These are phyloP conservation scores for Nannochloropsis salina DNA, from an alignment of 108 stramenopile species.

Conservation along the genomic window DNA sequence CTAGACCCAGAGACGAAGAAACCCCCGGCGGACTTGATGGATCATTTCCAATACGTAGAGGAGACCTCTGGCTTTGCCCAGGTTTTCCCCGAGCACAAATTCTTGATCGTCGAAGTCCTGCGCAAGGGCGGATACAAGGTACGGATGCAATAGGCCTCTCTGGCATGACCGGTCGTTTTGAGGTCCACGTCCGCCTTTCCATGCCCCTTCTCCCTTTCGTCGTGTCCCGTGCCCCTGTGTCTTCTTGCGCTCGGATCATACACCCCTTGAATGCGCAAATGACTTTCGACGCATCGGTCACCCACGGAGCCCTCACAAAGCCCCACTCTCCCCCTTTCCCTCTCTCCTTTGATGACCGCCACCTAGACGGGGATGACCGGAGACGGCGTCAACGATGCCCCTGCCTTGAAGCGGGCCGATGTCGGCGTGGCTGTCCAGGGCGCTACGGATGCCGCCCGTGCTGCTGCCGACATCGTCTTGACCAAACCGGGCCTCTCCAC, in stretches of 20 bases:
- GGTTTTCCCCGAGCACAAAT: constrained; percentile 75
- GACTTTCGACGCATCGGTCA: too few species aligned
- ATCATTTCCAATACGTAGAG: background rate
- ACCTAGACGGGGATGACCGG: constrained; percentile 71
- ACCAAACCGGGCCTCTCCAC: constrained; percentile 69
- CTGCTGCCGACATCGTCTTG: constrained; percentile 74
- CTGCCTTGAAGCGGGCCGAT: constrained; percentile 73
- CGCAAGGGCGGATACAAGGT: constrained; percentile 50
- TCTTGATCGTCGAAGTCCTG: constrained; percentile 61
- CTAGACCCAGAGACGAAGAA: constrained; percentile 24
- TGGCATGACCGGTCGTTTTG: background rate
- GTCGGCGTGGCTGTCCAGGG: constrained; percentile 70
- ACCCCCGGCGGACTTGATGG: constrained; percentile 17
- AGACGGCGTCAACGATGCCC: constrained; percentile 82
- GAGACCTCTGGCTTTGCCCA: constrained; percentile 56
- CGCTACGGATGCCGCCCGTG: constrained; percentile 80
- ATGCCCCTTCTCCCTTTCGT: background rate
- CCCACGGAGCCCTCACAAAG: background rate
- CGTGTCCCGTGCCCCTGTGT: background rate
- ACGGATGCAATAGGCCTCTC: constrained; percentile 30
- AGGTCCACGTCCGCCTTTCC: background rate
- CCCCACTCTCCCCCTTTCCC: background rate
- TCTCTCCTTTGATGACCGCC: background rate
- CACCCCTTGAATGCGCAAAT: background rate
- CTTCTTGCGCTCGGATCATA: background rate